phyloP scores from a whole-genome alignment of 2,329 filamentous ascomycete genomes.

The Neonectria faginata region DNA sequence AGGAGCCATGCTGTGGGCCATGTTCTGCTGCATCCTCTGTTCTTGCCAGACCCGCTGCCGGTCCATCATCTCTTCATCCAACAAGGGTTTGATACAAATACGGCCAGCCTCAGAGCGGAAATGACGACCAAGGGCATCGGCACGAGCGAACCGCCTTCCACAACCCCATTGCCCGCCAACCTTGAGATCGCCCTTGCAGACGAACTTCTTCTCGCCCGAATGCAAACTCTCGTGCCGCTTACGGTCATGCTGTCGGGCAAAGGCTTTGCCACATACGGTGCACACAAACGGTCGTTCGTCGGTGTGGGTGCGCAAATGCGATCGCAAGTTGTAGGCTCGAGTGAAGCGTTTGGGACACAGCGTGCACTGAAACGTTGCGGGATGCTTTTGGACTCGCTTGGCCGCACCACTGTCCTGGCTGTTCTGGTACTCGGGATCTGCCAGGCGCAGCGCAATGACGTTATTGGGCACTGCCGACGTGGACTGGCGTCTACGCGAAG shows the following conservation, averaged over 20 bases:
- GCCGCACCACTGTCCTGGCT: constrained; percentile 69
- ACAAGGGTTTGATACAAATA: constrained; percentile 95
- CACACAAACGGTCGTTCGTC: constrained; percentile 98
- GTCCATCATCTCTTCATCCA: constrained; percentile 92
- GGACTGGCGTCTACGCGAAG: constrained; percentile 65
- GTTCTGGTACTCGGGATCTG: constrained; percentile 85
- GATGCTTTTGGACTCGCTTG: constrained; percentile 96
- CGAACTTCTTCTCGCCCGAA: constrained; percentile 98
- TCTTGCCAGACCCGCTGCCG: constrained; percentile 81
- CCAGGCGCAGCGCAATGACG: constrained; percentile 86
- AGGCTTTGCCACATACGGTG: constrained; percentile 96
- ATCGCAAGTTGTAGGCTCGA: constrained; percentile 94
- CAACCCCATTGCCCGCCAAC: constrained; percentile 90
- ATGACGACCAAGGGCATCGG: constrained; percentile 92
- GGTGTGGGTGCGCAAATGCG: constrained; percentile 94
- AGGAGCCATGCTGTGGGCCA: constrained; percentile 69
- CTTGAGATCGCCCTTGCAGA: constrained; percentile 92
- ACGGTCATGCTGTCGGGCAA: constrained; percentile 95
- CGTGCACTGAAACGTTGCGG: constrained; percentile 94
- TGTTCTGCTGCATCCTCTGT: constrained; percentile 74
- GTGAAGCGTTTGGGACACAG: constrained; percentile 97
- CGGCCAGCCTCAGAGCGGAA: constrained; percentile 96
- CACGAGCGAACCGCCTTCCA: constrained; percentile 90
- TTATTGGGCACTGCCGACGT: constrained; percentile 73
- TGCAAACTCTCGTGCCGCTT: constrained; percentile 97